A percentile compares a stretch with the other conserved stretches of the same genome.
These are phyloP conservation scores for Trypanosoma boissoni DNA, from an alignment of 208 protist species.

Conservation along the genomic window DNA sequence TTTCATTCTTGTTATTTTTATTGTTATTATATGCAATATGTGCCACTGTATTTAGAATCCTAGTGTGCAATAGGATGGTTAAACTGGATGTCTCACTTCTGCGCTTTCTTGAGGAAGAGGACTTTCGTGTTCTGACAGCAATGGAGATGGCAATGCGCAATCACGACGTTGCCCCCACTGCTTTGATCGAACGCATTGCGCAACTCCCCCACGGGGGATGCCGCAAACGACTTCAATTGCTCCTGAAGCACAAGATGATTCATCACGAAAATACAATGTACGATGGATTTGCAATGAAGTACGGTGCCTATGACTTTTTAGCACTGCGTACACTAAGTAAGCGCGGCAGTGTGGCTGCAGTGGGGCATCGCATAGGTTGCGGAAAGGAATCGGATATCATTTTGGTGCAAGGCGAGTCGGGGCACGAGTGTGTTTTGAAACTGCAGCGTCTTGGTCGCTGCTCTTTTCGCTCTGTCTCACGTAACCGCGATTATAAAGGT, in stretches of 20 bases:
- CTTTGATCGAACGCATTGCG: constrained; percentile 94
- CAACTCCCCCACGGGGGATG: constrained; percentile 93
- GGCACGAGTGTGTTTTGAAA: constrained; percentile 90
- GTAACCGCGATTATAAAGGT: constrained; percentile 97
- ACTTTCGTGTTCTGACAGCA: constrained; percentile 89
- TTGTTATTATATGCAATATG: no score
- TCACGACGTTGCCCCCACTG: constrained; percentile 96
- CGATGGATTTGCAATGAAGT: constrained; percentile 98
- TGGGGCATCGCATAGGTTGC: constrained; percentile 98
- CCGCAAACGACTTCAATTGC: constrained; percentile 83
- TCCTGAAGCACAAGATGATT: constrained; percentile 95
- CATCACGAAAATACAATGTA: constrained; percentile 94
- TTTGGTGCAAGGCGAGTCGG: constrained; percentile 81
- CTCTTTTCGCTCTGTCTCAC: constrained; percentile 96
- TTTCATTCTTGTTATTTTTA: constrained; percentile 23
- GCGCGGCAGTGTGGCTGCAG: constrained; percentile 80
- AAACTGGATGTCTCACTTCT: constrained; percentile 88
- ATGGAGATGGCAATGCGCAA: constrained; percentile 99
- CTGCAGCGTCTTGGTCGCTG: constrained; percentile 96
- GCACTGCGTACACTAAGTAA: constrained; percentile 95
- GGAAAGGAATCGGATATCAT: constrained; percentile 99
- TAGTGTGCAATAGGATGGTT: no score
- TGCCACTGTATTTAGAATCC: no score
- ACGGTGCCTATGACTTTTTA: constrained; percentile 98
- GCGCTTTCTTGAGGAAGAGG: constrained; percentile 87